Conservation (phyloP, 306 rosid species). For the Nissolia schottii region DNA sequence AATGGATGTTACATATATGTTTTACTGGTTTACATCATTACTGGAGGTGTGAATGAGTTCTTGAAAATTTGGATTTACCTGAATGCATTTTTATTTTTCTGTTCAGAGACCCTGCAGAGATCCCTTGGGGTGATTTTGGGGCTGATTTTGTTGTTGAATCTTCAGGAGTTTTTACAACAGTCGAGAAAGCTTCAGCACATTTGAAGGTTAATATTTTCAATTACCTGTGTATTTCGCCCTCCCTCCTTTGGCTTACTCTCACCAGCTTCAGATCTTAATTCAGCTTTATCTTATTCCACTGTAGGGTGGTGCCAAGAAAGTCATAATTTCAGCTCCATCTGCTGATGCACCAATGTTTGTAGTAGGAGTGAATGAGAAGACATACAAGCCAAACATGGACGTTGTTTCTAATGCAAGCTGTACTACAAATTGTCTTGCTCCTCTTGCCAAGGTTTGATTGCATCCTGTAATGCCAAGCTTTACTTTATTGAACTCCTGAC, state of each 20-base stretch:
- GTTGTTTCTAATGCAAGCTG: slow-evolving; percentile 98
- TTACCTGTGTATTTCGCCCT: slow-evolving; percentile 11
- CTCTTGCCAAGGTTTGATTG: slow-evolving; percentile 84
- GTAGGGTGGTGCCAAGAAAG: slow-evolving; percentile 97
- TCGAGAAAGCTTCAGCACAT: slow-evolving; percentile 79
- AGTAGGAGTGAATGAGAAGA: slow-evolving; percentile 85
- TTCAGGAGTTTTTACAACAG: slow-evolving; percentile 87
- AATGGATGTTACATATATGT: not conserved
- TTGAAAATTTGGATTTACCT: slow-evolving; percentile 5
- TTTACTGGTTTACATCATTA: not conserved
- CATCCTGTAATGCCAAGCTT: not conserved
- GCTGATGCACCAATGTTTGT: slow-evolving; percentile 99
- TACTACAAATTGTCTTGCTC: slow-evolving; percentile 98
- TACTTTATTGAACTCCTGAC: not conserved
- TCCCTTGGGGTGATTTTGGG: slow-evolving; percentile 92
- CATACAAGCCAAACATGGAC: slow-evolving; percentile 77
- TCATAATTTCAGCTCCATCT: slow-evolving; percentile 96
- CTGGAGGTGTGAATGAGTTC: not conserved
- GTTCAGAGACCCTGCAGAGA: slow-evolving; percentile 85
- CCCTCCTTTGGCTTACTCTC: not conserved
- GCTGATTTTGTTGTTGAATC: slow-evolving; percentile 89
- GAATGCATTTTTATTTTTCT: not conserved
- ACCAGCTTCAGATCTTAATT: not conserved
- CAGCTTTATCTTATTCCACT: slow-evolving; percentile 20
- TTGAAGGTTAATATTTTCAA: slow-evolving; percentile 48